Conservation (phyloP, 192 early-diverging fungal genomes). For the Coemansia brasiliensis region DNA sequence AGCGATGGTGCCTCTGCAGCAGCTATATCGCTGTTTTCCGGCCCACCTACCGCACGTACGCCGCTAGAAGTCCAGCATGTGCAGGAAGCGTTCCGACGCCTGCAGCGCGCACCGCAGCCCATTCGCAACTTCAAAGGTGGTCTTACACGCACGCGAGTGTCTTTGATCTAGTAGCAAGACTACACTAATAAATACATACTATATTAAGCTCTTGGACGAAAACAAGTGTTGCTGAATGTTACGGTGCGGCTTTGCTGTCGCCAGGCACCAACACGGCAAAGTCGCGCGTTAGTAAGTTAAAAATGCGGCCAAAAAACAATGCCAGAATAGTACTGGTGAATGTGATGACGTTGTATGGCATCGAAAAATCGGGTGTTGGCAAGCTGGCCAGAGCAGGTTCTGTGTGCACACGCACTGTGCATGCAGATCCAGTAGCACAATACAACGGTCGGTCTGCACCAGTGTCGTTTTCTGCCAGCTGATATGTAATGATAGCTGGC, state of each 20-base stretch:
- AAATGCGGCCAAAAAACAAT: conserved; percentile 92
- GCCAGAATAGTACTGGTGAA: conserved; percentile 94
- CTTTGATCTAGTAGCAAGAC: conserved; percentile 61
- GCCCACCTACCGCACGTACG: conserved; percentile 75
- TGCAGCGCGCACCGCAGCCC: conserved; percentile 74
- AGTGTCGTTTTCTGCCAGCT: conserved; percentile 17
- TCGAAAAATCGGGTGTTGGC: conserved; percentile 96
- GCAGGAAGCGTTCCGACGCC: conserved; percentile 87
- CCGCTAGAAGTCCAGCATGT: conserved; percentile 85
- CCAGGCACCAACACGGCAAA: conserved; percentile 53
- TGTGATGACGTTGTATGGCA: conserved; percentile 99
- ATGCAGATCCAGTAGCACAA: conserved; percentile 17
- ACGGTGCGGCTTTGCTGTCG: neutral
- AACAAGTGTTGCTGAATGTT: neutral
- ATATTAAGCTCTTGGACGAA: neutral
- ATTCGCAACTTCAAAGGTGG: conserved; percentile 78
- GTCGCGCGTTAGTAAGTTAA: conserved; percentile 75
- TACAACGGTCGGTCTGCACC: conserved; percentile 11
- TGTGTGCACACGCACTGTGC: conserved; percentile 67
- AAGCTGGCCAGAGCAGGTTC: conserved; percentile 85
- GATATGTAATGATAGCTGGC: conserved; percentile 61
- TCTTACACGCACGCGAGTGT: conserved; percentile 68
- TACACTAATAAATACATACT: neutral
- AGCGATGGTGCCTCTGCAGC: conserved; percentile 16
- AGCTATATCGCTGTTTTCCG: conserved; percentile 69